Conservation (phyloP, 208 protist genomes). For the Acanthamoeba castellanii region DNA sequence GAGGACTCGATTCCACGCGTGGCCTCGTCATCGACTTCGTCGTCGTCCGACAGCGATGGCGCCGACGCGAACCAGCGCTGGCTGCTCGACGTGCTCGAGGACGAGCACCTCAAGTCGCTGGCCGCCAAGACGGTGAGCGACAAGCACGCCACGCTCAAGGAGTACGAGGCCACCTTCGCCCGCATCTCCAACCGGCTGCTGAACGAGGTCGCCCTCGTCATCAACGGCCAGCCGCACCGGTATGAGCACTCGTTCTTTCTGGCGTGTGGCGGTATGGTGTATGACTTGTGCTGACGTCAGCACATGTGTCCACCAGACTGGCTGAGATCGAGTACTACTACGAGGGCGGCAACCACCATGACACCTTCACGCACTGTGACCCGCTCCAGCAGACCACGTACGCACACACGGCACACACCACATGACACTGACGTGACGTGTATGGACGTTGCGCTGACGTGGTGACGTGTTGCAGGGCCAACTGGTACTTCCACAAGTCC, state of each 20-base stretch:
- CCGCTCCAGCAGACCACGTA: slow-evolving; percentile 59
- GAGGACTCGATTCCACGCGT: background rate
- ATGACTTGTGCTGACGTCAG: background rate
- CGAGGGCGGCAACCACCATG: slow-evolving; percentile 62
- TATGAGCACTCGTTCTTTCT: background rate
- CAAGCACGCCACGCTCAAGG: slow-evolving; percentile 67
- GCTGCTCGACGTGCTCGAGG: slow-evolving; percentile 60
- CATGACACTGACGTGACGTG: too few species aligned
- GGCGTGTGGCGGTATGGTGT: background rate
- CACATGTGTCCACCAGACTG: background rate
- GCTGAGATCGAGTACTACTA: slow-evolving; percentile 72
- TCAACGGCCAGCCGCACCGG: slow-evolving; percentile 64
- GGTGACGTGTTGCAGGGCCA: background rate
- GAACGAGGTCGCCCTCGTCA: slow-evolving; percentile 59
- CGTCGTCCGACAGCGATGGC: background rate
- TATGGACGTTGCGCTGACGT: background rate
- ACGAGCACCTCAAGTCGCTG: slow-evolving; percentile 46
- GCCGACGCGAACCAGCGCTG: background rate
- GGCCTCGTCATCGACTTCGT: background rate
- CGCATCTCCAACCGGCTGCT: slow-evolving; percentile 50
- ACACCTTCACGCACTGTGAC: slow-evolving; percentile 75
- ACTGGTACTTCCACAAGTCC: slow-evolving; percentile 73
- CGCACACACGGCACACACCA: background rate
- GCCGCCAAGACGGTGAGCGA: background rate
- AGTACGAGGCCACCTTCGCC: slow-evolving; percentile 66